Base-by-base conservation (phyloP, 768 basidiomycete genomes). In the Phylloporus scabripes region DNA sequence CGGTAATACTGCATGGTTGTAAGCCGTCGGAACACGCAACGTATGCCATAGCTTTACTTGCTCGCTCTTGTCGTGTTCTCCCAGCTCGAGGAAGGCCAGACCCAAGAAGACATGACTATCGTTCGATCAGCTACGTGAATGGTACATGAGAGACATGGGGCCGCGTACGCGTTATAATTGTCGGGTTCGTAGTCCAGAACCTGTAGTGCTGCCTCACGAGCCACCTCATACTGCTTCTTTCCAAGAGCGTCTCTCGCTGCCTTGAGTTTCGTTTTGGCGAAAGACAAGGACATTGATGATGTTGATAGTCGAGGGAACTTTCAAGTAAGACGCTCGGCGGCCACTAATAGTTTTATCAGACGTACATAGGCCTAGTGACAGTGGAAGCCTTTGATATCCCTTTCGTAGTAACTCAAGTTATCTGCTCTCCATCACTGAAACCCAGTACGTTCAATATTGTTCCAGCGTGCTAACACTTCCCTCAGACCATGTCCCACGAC, bases 91-190 rank as follows among this genome's bases (percentile, higher is more conserved):
- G 20, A 78, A 73, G 1, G 96, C 83, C 10, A 96, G 70, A 3
- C 84, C 93, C 23, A 90, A 76, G 62, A 93, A 96, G 20, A 96
- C 86, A 63, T 87, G 79, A 5, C 94, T 97, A 63, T 26, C 15
- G 14, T 37, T 36, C 43, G 18, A 32, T 60, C 31, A 46, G 51
- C 37, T 26, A 24, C 43, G 18, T 42, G 34, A 8, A 24, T n/a
- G 17, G 15, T 15, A n/a, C 23, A 38, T 29, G 45, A n/a, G 44
- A 18, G 53, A 20, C 31, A 29, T 18, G 4, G 6, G 40, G 37
- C n/a, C 37, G 76, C 85, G 60, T 64, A 94, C 92, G 89, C 93
- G 60, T 87, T 83, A 62, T 95, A 95, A 60, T 92, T 92, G 37
- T 81, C 78, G 1, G 84, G 76, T 49, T 96, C 93, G 54, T 81